Conservation (phyloP, 331 rosid genomes). For the Malus hybrid region DNA sequence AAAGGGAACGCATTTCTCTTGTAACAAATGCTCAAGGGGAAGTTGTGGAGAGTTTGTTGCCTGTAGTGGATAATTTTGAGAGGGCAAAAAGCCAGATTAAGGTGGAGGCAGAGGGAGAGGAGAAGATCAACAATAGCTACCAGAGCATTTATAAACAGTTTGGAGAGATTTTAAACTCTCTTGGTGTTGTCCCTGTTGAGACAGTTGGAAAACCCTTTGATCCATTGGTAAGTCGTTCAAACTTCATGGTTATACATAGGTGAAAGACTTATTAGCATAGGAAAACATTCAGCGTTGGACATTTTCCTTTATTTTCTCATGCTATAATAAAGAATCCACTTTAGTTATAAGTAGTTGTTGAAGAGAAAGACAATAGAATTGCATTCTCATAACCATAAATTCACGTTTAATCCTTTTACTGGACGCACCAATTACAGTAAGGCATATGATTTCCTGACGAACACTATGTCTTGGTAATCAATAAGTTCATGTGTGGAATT, state of each 20-base stretch:
- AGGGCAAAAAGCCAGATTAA: slow-evolving; percentile 84
- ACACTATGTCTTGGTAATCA: not conserved
- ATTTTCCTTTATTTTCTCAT: not conserved
- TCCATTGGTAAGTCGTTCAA: slow-evolving; percentile 69
- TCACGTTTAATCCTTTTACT: not conserved
- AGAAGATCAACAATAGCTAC: slow-evolving; percentile 82
- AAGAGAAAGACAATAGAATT: not conserved
- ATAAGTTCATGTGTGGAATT: not conserved
- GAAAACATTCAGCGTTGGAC: not conserved
- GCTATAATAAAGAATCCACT: not conserved
- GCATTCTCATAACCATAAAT: not conserved
- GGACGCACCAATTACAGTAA: not conserved
- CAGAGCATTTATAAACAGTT: slow-evolving; percentile 90
- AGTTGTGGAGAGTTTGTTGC: slow-evolving; percentile 72
- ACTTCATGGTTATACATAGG: not conserved
- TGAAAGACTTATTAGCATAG: not conserved
- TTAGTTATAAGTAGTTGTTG: not conserved
- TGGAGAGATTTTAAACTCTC: slow-evolving; percentile 59
- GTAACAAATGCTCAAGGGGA: slow-evolving; percentile 88
- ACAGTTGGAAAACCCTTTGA: slow-evolving; percentile 81
- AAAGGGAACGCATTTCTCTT: slow-evolving; percentile 75
- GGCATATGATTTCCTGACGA: not conserved
- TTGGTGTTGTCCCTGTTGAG: slow-evolving; percentile 77
- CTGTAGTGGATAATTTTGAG: slow-evolving; percentile 87
- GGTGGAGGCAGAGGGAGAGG: slow-evolving; percentile 86